A percentile compares a stretch with the other conserved stretches of the same genome.
Conservation (phyloP, 2,329 filamentous ascomycete species). For the Trichoderma oligosporum region DNA sequence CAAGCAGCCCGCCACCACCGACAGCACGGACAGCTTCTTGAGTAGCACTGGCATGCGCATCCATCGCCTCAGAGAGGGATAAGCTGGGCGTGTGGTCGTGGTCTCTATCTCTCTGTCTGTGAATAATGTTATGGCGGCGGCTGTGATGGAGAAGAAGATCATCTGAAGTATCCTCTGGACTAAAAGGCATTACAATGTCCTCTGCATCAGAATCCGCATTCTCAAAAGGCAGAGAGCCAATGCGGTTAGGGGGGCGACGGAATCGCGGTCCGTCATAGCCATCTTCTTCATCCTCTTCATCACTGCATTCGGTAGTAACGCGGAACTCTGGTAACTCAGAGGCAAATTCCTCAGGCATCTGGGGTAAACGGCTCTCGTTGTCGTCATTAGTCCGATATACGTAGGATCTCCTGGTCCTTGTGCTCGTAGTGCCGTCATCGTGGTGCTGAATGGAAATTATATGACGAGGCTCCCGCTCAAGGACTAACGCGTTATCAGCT, state of each 20-base stretch:
- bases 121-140: conserved; percentile 25
- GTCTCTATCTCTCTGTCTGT: conserved; percentile 22
- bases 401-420: conserved; percentile 44
- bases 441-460: conserved; percentile 52
- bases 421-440: conserved; percentile 49
- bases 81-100: conserved; percentile 22
- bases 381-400: conserved; percentile 39
- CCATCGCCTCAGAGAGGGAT: conserved; percentile 36
- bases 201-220: conserved; percentile 40
- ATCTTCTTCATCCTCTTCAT: conserved; percentile 50
- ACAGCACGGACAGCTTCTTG: conserved; percentile 56
- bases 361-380: conserved; percentile 46
- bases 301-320: conserved; percentile 58
- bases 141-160: conserved; percentile 26
- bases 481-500: conserved; percentile 20
- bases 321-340: conserved; percentile 47
- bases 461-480: conserved; percentile 28
- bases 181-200: conserved; percentile 27
- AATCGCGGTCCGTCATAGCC: conserved; percentile 26
- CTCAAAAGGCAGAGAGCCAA: conserved; percentile 54
- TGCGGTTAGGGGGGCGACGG: conserved; percentile 48
- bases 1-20: conserved; percentile 59
- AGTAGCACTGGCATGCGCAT: conserved; percentile 50
- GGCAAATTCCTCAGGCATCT: conserved; percentile 56
- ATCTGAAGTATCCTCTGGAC: conserved; percentile 28